Percentiles rank a stretch among this genome's conserved stretches.
Conservation (phyloP, 768 basidiomycete genomes). For the Suillus paluster region DNA sequence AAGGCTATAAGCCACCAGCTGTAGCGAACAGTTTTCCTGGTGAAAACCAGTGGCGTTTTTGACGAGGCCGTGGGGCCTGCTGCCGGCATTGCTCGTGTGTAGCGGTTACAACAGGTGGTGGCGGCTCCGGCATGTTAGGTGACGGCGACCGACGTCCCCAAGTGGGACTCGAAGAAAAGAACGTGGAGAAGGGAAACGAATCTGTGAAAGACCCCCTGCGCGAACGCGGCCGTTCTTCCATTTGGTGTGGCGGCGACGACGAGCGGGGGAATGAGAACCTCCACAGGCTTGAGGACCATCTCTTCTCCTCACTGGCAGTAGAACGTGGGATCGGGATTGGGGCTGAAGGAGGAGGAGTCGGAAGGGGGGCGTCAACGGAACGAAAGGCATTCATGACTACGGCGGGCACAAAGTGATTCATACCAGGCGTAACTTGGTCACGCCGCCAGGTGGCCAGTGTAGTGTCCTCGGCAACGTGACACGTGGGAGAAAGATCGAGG, state of each 20-base stretch:
- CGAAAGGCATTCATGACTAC: conserved; percentile 27
- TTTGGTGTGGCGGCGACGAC: conserved; percentile 31
- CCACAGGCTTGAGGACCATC: conserved; percentile 40
- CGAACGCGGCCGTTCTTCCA: conserved; percentile 32
- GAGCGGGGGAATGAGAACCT: conserved; percentile 39
- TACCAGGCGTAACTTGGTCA: conserved; percentile 28
- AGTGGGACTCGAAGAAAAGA: conserved; percentile 36
- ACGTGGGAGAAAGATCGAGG: conserved; percentile 35
- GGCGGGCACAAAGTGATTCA: conserved; percentile 28
- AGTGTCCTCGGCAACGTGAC: conserved; percentile 32
- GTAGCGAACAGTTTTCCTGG: conserved; percentile 55
- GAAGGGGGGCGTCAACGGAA: conserved; percentile 15
- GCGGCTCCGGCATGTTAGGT: conserved; percentile 41
- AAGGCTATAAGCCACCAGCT: conserved; percentile 39
- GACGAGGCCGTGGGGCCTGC: conserved; percentile 38
- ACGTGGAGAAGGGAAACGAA: conserved; percentile 53
- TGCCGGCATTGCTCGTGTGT: conserved; percentile 38
- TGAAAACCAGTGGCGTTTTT: conserved; percentile 58
- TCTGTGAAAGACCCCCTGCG: conserved; percentile 37
- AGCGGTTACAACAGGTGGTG: conserved; percentile 32
- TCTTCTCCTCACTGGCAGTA: conserved; percentile 36
- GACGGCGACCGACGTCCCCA: conserved; percentile 43
- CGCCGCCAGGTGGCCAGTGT: conserved; percentile 39
- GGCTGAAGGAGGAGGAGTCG: conserved; percentile 29
- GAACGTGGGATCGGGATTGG: conserved; percentile 34